Base-by-base conservation (phyloP, 306 rosid genomes). In the Senna tora region DNA sequence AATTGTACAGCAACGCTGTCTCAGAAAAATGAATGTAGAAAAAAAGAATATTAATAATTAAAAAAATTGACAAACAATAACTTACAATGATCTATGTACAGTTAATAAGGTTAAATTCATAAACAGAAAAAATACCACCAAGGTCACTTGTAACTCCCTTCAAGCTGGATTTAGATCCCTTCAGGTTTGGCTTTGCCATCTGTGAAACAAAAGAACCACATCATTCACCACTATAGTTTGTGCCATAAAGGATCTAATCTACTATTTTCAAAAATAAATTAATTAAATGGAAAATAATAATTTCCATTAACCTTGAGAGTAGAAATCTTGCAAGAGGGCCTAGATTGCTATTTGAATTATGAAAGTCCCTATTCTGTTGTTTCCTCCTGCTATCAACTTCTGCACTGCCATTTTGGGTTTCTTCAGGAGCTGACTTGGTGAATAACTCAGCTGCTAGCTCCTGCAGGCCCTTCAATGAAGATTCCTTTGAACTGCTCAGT, bases 261-360 rank as follows among this genome's bases (percentile, higher is more conserved):
- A 42, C 50, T 74, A 67, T 56, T 60, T 64, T 47, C n/a, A 5
- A 75, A 45, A 39, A 70, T 13, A 8, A 59, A 39, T 57, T 43
- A 54, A 77, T 60, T 34, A 55, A 14, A 10, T 34, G 49, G 49
- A 19, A 59, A 76, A 79, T 14, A 42, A 65, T 20, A 74, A 72
- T 56, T 78, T 73, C 19, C 55, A 76, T 78, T 58, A 76, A 95
- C 99, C 99, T 95, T 46, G 99, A 91, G 74, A 95, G 88, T 82
- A 95, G 89, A 85, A 95, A 95, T 85, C 97, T 85, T 34, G 99
- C 99, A 16, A 95, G 93, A 16, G 99, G 92, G 70, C 96, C 92
- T 77, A 91, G 80, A 77, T 91, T 95, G 77, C 90, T 82, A 74
- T 88, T 88, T 62, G 95, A 74, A 83, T n/a, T n/a, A n/a, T 87